Base-by-base conservation (phyloP, 2,329 filamentous ascomycete species). In the Colletotrichum graminicola region DNA sequence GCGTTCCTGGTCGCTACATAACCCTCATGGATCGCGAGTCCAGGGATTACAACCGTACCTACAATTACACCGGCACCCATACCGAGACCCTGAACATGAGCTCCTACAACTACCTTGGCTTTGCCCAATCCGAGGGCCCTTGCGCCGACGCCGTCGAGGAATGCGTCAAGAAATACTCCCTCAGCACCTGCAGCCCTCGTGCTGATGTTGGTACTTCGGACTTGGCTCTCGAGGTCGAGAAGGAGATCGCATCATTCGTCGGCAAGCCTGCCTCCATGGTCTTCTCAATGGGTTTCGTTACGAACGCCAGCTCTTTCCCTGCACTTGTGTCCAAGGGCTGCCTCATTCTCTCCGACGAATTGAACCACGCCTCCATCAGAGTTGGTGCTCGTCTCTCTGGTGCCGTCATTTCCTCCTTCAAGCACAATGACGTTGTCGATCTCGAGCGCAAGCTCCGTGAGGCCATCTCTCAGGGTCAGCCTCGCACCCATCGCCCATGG, bases 71-170 rank as follows among this genome's bases (percentile, higher is more conserved):
- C 1, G 96, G 96, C 69, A 97, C 94, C 59, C 92, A 90, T 71
- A 98, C 95, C 1, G 94, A 99, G 82, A 98, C 96, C 0, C 86
- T 99, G 77, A 99, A 99, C 84, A 93, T 99, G 92, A 98, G 95
- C 85, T 99, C 96, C 1, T 99, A 99, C 88, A 99, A 99, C 83
- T 99, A 99, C 80, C 93, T 99, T 32, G 96, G 96, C 54, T 99
- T 99, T 78, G 96, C 96, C 62, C 96, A 99, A 81, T 98, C 96
- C 0, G 95, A 98, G 75, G 96, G 96, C 14, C 95, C 96, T 51
- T 99, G 96, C 79, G 96, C 96, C 57, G 95, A 98, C 80, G 92
- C 93, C 18, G 94, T 95, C 5, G 96, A 99, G 84, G 92, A 95
- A 57, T 90, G 89, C 57, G 90, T 97, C 74, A 91, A 90, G 82